Conservation (phyloP, 148 eudicot species). For the Camellia japonica region DNA sequence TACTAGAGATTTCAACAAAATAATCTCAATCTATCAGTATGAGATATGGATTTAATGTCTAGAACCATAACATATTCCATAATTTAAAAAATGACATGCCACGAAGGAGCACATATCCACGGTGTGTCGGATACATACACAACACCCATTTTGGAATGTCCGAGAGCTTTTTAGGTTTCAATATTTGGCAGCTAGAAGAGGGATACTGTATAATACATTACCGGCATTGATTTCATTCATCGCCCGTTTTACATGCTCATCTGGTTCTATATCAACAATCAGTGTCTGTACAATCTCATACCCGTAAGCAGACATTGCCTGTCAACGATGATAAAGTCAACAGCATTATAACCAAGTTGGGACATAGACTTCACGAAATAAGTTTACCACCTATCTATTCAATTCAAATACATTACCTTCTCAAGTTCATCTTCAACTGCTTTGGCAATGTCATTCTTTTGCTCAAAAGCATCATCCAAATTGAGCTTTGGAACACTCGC, state of each 20-base stretch:
- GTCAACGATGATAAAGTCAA: neutral
- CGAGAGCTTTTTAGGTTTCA: neutral
- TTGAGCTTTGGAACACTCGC: constrained; percentile 26
- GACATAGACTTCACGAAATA: neutral
- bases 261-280: constrained; percentile 75
- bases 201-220: constrained; percentile 17
- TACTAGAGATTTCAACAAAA: neutral
- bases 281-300: constrained; percentile 72
- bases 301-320: constrained; percentile 82
- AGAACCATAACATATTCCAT: neutral
- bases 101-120: too few species aligned
- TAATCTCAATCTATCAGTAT: neutral
- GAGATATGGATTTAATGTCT: neutral
- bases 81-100: too few species aligned
- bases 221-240: constrained; percentile 93
- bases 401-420: constrained; percentile 16
- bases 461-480: constrained; percentile 25
- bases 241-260: constrained; percentile 70
- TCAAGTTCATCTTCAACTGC: constrained; percentile 28
- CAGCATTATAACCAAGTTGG: neutral
- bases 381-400: neutral
- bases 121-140: too few species aligned
- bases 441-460: constrained; percentile 27
- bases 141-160: too few species aligned
- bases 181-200: neutral